Evolutionary conservation across 2,329 filamentous ascomycete species (phyloP).

Genomic region (Periconia digitata): DNA sequence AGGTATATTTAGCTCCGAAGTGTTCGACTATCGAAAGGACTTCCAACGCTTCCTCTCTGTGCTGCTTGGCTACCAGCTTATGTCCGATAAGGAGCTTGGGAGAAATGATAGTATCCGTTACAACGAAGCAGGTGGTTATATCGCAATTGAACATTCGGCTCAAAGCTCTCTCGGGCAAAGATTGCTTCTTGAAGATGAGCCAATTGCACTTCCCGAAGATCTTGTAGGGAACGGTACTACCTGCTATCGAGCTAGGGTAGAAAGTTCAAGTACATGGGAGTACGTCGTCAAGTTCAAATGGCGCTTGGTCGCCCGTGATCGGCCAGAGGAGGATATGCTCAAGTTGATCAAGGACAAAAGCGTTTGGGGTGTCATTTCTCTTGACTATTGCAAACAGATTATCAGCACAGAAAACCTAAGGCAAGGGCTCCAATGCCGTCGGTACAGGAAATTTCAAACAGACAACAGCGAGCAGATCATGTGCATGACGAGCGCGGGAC

Average conservation of each 20-base stretch:
- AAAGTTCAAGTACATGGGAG: conserved; percentile 25
- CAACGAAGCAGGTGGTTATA: conserved; percentile 1
- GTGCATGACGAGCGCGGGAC: no score
- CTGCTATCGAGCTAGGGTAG: conserved; percentile 33
- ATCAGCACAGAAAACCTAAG: no score
- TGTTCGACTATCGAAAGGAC: conserved; percentile 33
- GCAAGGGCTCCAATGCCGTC: no score
- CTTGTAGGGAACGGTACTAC: conserved; percentile 34
- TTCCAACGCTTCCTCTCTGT: conserved; percentile 30
- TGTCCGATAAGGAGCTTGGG: conserved; percentile 33
- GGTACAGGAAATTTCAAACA: no score
- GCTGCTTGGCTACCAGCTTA: conserved; percentile 31
- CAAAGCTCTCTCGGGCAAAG: no score
- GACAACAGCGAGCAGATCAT: no score
- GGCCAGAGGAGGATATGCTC: conserved; percentile 40
- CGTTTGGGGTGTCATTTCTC: conserved; percentile 30
- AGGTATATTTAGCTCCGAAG: conserved; percentile 36
- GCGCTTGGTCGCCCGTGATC: conserved; percentile 32
- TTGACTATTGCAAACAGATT: conserved; percentile 25
- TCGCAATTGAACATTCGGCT: no score
- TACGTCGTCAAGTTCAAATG: conserved; percentile 6
- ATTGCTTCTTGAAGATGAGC: conserved; percentile 18
- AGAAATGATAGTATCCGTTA: conserved; percentile 15
- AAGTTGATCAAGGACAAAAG: conserved; percentile 27
- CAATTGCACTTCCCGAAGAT: conserved; percentile 24